Base-by-base conservation (phyloP, 1,284 basidiomycete genomes). In the Pseudozyma sp. region DNA sequence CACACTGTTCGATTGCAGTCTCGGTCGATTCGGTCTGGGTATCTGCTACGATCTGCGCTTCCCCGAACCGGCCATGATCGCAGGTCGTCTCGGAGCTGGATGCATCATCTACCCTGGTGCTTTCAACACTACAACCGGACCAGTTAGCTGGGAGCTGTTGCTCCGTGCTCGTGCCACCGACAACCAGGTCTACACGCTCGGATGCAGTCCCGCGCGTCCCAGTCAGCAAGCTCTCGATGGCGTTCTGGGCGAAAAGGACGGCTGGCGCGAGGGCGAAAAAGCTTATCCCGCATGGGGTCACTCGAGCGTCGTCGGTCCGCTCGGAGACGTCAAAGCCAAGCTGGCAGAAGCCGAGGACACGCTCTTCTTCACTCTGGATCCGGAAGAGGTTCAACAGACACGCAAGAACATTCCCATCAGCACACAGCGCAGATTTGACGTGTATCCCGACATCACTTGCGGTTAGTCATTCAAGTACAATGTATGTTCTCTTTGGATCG, bases 201-300 rank as follows among this genome's bases (percentile, higher is more conserved):
- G 95, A 91, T 97, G 94, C 85, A 97, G 94, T 70, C 94, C 95
- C 34, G 94, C 97, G 1, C 89, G 96, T 39, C 92, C 97, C 75
- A 84, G 91, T 61, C 89, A 87, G 14, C 91, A 53, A 33, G 78
- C 75, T 2, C 53, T 78, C 29, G 68, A 75, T 4, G 72, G 72
- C 35, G 35, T 2, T 2, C 40, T 64, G 5, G 52, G 48, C 31
- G 58, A 68, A 7, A 55, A 68, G 42, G 42, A 70, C 16, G 66
- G 65, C 19, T 71, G 64, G 68, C 50, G 57, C n/a, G 31, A 72
- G 19, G 78, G 77, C 4, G 79, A 66, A 16, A 74, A 75, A 31
- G 79, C 79, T 6, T 84, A 84, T 48, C 82, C 81, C 0, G 77
- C 82, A 6, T 84, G 80, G 79, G 82, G 82, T 4, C 81, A 82